Base-by-base conservation (phyloP, 129 eudicot genomes). In the Chrysanthemum makinoi region DNA sequence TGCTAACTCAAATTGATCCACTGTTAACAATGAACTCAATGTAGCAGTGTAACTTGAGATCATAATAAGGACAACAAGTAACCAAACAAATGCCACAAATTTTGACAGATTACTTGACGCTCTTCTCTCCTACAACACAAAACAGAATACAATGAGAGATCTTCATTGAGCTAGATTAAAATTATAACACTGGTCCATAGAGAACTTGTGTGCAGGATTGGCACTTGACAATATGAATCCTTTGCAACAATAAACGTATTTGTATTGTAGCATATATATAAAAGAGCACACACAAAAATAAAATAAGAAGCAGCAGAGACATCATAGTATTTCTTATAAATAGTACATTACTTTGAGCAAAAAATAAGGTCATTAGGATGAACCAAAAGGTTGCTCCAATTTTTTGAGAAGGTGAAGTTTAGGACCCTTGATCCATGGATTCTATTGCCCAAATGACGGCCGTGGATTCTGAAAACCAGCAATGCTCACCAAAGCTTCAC, bases 21-120 rank as follows among this genome's bases (percentile, higher is more conserved):
- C 81, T 1, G 82, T 86, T 17, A 83, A 49, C 14, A 75, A 14
- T 9, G 91, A 83, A 58, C 69, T 51, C 53, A 87, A 74, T 64
- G 73, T 86, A 11, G 91, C 88, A 3, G 86, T 86, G 72, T 86
- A 86, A 70, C 86, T 81, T 33, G 82, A 77, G 16, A 49, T 84
- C 46, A 81, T 13, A 15, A 84, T 75, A 10, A 81, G 83, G 2
- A 81, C 82, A 14, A 84, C 69, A 19, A 84, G 64, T 59, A 68
- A 6, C 86, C 89, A 84, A 1, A 75, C 44, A 12, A 72, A 51
- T 69, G 72, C 69, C 20, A 81, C 86, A 43, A 84, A 63, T 22
- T 80, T 72, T 12, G 77, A 44, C 15, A 84, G 59, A 18, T 77
- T 75, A 65, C 79, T 80, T 26, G 62, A 51, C 49, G 81, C 11